These are phyloP conservation scores for Barnettozyma siamensis DNA, from an alignment of 805 yeast species.

Conservation along the genomic window DNA sequence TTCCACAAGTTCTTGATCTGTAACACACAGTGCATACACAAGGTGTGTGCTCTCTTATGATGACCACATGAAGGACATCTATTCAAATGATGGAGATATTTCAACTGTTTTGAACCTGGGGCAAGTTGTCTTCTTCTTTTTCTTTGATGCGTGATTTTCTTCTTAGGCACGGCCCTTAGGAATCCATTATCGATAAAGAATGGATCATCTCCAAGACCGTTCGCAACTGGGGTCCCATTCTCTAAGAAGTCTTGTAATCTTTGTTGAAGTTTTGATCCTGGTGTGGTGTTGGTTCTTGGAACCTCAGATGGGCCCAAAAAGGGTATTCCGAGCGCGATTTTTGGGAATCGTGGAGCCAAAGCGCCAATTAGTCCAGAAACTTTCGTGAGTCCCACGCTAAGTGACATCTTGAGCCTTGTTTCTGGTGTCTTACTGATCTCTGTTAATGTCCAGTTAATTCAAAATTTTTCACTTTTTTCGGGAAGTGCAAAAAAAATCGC, in stretches of 20 bases:
- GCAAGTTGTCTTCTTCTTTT: constrained; percentile 80
- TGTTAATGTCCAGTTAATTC: too few species aligned
- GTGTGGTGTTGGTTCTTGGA: constrained; percentile 6
- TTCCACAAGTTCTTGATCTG: constrained; percentile 77
- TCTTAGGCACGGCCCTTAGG: constrained; percentile 86
- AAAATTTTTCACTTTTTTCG: too few species aligned
- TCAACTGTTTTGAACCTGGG: constrained; percentile 75
- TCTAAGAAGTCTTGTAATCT: constrained; percentile 30
- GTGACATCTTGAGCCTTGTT: too few species aligned
- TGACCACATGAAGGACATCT: constrained; percentile 96
- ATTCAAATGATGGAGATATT: constrained; percentile 68
- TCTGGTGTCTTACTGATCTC: too few species aligned
- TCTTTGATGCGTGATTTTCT: constrained; percentile 82
- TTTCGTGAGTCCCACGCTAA: too few species aligned
- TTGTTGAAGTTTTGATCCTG: constrained; percentile 26
- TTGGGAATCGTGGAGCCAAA: constrained; percentile 21
- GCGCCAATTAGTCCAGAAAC: too few species aligned
- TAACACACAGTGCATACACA: constrained; percentile 89
- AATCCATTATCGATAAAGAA: constrained; percentile 62
- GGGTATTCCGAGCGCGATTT: constrained; percentile 22
- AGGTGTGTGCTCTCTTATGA: constrained; percentile 79
- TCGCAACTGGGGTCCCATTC: constrained; percentile 13
- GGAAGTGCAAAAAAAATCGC: too few species aligned
- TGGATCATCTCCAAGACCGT: constrained; percentile 26
- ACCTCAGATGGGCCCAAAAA: constrained; percentile 7